A percentile compares a stretch with the other conserved stretches of the same genome.
Evolutionary conservation across 768 basidiomycete species (phyloP).

Genomic region (Leccinum longicurvipes): DNA sequence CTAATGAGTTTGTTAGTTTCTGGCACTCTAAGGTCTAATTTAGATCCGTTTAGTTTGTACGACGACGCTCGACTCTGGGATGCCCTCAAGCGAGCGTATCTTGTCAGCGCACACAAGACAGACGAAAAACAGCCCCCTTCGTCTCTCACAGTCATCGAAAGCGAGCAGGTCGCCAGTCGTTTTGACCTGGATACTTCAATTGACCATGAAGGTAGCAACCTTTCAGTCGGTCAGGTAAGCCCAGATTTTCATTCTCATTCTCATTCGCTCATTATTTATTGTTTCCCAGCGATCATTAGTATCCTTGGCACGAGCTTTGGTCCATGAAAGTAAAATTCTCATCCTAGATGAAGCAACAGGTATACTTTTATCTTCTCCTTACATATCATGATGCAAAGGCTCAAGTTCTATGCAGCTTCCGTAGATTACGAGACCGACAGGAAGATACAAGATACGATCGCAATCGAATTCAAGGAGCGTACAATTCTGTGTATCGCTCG

Average conservation of each 20-base stretch:
- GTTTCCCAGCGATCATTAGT: conserved; percentile 73
- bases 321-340: conserved; percentile 80
- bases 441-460: conserved; percentile 89
- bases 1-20: conserved; percentile 46
- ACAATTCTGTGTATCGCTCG: conserved; percentile 88
- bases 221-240: conserved; percentile 60
- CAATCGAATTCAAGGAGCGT: conserved; percentile 75
- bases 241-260: background rate
- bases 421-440: conserved; percentile 88
- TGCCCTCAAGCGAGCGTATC: conserved; percentile 79
- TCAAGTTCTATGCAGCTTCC: conserved; percentile 46
- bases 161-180: conserved; percentile 42
- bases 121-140: conserved; percentile 19
- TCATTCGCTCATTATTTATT: conserved; percentile 13
- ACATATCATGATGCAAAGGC: background rate
- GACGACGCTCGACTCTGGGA: conserved; percentile 88
- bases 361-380: conserved; percentile 19
- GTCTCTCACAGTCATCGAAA: conserved; percentile 34
- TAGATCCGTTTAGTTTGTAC: conserved; percentile 83
- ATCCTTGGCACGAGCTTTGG: conserved; percentile 84
- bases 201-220: conserved; percentile 82
- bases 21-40: conserved; percentile 79
- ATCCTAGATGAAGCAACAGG: conserved; percentile 90
- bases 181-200: conserved; percentile 82
- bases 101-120: conserved; percentile 54